Evolutionary conservation across 306 rosid species (phyloP), one percentile per base, ranked within the genome.

Genomic region (Begonia peltatifolia): DNA sequence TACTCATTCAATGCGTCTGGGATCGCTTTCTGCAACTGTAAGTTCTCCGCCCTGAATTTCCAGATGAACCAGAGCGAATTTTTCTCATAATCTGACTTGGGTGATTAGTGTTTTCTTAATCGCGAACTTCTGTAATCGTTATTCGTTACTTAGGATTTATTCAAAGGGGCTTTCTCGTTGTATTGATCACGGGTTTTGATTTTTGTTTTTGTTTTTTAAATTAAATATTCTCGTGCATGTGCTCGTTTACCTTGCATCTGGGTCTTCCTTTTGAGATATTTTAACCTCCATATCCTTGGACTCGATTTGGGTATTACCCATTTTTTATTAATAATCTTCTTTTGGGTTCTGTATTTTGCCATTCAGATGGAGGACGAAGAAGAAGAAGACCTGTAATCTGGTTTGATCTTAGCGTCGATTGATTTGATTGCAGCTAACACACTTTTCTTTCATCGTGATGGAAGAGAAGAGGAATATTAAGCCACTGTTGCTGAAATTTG

Each of bases 321-420:
- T 30, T 30, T 30, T 7, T 30, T 30, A 30, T 30, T 2, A 5
- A 30, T 7, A 7, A 30, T 30, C 8, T 5, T 30, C 35, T 11
- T 49, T 9, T 61, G 55, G 56, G 18, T 54, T 66, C n/a, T 17
- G 1, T 55, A 3, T 63, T 14, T 51, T 30, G 16, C 70, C 63
- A 53, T 61, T 67, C 50, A 78, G 74, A 71, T 78, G 94, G 81
- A 72, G 46, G 79, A 74, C 49, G 84, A 77, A 18, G 92, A 71
- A 20, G 80, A 74, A 20, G 78, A 72, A 35, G 71, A 74, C 54
- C 61, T 30, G 18, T 56, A 65, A 59, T 56, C 13, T 59, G 50
- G 41, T 42, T 20, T 43, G 46, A 13, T 59, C 30, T 25, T 54
- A 49, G 49, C 43, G 55, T 46, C 58, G 52, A 61, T 70, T 64